Conservation (phyloP, 2,329 filamentous ascomycete genomes). For the Bimuria novae-zelandiae region DNA sequence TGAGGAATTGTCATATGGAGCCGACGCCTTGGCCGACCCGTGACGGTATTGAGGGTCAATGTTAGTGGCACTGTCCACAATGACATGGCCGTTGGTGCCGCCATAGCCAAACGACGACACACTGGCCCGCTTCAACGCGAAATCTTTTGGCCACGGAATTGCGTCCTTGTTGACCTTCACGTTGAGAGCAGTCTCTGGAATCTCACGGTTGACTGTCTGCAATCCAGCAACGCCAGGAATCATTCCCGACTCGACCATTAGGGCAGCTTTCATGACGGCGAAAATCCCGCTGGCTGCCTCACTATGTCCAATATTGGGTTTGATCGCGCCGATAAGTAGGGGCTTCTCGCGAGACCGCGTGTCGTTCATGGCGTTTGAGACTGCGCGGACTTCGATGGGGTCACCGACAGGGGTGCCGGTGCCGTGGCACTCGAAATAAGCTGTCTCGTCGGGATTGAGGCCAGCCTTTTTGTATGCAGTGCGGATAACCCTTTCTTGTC, state of each 20-base stretch:
- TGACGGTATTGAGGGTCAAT: not conserved
- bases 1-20: not conserved
- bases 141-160: conserved; percentile 5
- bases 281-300: conserved; percentile 44
- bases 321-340: conserved; percentile 17
- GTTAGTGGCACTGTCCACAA: conserved; percentile 19
- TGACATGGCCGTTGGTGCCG: conserved; percentile 31
- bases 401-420: conserved; percentile 61
- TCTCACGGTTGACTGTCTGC: not conserved
- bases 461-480: conserved; percentile 25
- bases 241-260: conserved; percentile 42
- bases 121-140: conserved; percentile 13
- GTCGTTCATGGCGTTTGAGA: conserved; percentile 13
- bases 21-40: not conserved
- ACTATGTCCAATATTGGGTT: conserved; percentile 48
- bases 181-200: not conserved
- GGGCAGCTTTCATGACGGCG: conserved; percentile 43
- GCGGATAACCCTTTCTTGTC: conserved; percentile 43
- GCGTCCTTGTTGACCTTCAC: conserved; percentile 16
- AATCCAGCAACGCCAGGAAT: conserved; percentile 14
- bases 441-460: not conserved
- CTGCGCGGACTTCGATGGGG: conserved; percentile 21
- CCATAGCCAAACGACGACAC: conserved; percentile 32
- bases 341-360: not conserved
- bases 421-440: conserved; percentile 50